A percentile compares a stretch with the other conserved stretches of the same genome.
These are phyloP conservation scores for Arctostaphylos glauca DNA, from an alignment of 148 eudicot genomes.

Conservation along the genomic window DNA sequence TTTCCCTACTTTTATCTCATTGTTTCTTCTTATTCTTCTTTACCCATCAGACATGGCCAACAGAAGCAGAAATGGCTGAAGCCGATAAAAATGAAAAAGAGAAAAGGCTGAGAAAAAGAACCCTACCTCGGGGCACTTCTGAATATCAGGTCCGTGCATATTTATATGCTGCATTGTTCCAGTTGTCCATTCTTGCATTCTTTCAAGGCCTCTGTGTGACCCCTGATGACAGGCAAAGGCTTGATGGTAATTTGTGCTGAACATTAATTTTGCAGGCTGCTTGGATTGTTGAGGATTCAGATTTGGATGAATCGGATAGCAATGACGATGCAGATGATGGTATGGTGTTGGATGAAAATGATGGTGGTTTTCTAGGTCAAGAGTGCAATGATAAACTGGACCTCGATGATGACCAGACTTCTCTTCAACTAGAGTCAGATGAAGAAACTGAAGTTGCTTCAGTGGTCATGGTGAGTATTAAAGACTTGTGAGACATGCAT, in stretches of 20 bases:
- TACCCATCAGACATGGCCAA: slow-evolving; percentile 85
- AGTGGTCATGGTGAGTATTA: slow-evolving; percentile 70
- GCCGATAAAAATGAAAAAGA: slow-evolving; percentile 67
- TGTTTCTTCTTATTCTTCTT: slow-evolving; percentile 14
- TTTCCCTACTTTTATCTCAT: not conserved
- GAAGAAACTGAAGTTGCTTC: slow-evolving; percentile 75
- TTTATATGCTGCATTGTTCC: not conserved
- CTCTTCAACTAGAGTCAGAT: slow-evolving; percentile 80
- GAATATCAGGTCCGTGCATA: slow-evolving; percentile 74
- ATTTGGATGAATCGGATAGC: slow-evolving; percentile 54
- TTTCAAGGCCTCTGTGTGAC: not conserved
- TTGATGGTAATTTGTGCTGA: not conserved
- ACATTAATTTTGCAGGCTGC: slow-evolving; percentile 62
- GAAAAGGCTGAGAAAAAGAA: slow-evolving; percentile 57
- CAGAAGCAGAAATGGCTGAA: slow-evolving; percentile 94
- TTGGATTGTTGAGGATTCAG: slow-evolving; percentile 86
- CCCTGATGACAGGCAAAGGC: not conserved
- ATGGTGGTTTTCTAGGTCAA: slow-evolving; percentile 29
- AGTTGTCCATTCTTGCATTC: not conserved
- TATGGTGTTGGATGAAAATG: slow-evolving; percentile 73
- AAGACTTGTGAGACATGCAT: not conserved
- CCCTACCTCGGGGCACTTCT: slow-evolving; percentile 75
- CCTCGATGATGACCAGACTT: slow-evolving; percentile 72
- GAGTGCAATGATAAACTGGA: slow-evolving; percentile 38
- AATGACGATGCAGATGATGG: slow-evolving; percentile 58